A percentile compares a stretch with the other conserved stretches of the same genome.
Evolutionary conservation across 73 alveolate species (phyloP).

Genomic region (Symbiodinium pilosum): DNA sequence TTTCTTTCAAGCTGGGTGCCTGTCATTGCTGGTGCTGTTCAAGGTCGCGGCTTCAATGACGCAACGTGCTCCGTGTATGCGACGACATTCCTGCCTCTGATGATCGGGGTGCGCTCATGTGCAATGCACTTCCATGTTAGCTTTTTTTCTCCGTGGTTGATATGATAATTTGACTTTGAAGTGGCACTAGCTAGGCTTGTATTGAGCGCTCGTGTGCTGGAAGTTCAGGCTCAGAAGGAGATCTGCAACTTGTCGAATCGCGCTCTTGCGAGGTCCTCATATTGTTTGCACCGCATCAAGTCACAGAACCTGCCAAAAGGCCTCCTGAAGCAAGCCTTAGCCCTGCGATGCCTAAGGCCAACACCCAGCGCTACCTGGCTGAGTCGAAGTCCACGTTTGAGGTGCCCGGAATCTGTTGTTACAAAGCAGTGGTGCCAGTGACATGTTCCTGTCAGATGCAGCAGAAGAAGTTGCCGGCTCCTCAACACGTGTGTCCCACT

Average conservation of each 20-base stretch:
- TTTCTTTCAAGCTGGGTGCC: neutral
- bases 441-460: neutral
- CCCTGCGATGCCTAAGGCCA: neutral
- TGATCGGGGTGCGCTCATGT: slow-evolving; percentile 34
- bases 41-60: slow-evolving; percentile 83
- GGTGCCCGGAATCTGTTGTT: neutral
- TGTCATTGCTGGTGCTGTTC: neutral
- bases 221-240: slow-evolving; percentile 49
- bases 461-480: slow-evolving; percentile 29
- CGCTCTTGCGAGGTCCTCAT: slow-evolving; percentile 18
- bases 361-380: slow-evolving; percentile 58
- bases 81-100: slow-evolving; percentile 74
- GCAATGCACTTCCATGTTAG: neutral
- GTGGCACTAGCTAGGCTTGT: too few species aligned
- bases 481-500: neutral
- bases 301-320: neutral
- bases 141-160: too few species aligned
- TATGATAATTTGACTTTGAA: too few species aligned
- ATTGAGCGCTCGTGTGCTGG: too few species aligned
- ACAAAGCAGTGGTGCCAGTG: neutral
- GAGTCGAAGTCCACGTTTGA: slow-evolving; percentile 68
- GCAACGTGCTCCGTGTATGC: slow-evolving; percentile 89
- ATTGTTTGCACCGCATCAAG: neutral
- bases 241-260: slow-evolving; percentile 66
- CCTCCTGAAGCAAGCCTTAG: neutral